Percentiles rank a stretch among this genome's conserved stretches.
Conservation (phyloP, 108 stramenopile genomes). For the Nannochloropsis oceanica region DNA sequence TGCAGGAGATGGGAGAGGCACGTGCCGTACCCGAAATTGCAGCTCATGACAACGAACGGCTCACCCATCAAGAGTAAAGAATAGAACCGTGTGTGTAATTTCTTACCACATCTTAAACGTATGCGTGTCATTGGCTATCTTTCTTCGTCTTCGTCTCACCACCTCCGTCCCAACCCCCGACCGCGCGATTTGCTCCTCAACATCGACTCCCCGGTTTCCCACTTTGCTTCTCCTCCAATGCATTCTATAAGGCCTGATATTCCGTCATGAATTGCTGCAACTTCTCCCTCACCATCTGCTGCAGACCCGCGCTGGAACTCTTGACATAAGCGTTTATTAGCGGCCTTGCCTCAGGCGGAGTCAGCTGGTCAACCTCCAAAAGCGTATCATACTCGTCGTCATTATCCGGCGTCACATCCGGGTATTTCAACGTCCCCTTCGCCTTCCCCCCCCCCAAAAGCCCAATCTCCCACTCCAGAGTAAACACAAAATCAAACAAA, state of each 20-base stretch:
- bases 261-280: neutral
- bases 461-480: slow-evolving; percentile 25
- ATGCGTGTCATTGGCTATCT: too few species aligned
- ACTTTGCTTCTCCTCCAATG: neutral
- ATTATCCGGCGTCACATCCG: slow-evolving; percentile 24
- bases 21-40: too few species aligned
- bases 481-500: slow-evolving; percentile 76
- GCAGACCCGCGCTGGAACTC: neutral
- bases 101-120: too few species aligned
- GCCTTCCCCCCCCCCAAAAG: slow-evolving; percentile 9
- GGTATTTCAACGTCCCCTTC: slow-evolving; percentile 16
- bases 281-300: neutral
- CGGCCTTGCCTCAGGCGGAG: neutral
- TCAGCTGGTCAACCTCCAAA: neutral
- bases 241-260: neutral
- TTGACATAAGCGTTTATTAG: neutral
- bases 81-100: too few species aligned
- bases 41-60: too few species aligned
- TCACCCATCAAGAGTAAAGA: too few species aligned
- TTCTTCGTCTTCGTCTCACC: too few species aligned
- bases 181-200: too few species aligned
- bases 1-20: too few species aligned
- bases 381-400: slow-evolving; percentile 13
- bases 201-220: too few species aligned
- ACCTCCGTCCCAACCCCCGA: too few species aligned